These are phyloP conservation scores for Oropetium thomaeum DNA, from an alignment of 176 grass and related monocot species.

Conservation along the genomic window DNA sequence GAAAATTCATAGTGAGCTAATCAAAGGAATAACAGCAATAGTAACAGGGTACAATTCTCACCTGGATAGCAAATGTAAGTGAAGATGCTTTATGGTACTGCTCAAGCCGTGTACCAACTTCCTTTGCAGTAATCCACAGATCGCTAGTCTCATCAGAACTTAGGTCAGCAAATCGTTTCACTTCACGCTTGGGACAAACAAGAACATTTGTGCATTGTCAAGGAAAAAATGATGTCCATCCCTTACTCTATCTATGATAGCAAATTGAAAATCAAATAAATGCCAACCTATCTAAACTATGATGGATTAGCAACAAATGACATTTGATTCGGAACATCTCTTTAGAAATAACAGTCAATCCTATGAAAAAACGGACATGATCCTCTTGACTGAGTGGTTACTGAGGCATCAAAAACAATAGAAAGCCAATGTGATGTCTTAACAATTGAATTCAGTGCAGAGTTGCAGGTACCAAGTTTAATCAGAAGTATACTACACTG, in stretches of 20 bases:
- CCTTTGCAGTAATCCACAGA: slow-evolving; percentile 86
- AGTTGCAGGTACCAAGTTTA: too few relatives aligned
- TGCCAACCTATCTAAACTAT: neutral
- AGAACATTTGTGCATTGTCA: slow-evolving; percentile 80
- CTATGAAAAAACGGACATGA: neutral
- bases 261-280: neutral
- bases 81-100: slow-evolving; percentile 82
- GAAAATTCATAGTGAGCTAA: slow-evolving; percentile 12
- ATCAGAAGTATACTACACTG: neutral
- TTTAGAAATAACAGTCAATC: neutral
- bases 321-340: neutral
- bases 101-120: slow-evolving; percentile 68
- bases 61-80: slow-evolving; percentile 81
- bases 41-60: slow-evolving; percentile 23
- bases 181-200: slow-evolving; percentile 75
- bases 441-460: too few relatives aligned
- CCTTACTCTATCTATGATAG: neutral
- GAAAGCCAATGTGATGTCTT: neutral
- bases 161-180: slow-evolving; percentile 76
- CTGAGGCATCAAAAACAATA: neutral
- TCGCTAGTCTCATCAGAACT: slow-evolving; percentile 76
- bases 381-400: neutral
- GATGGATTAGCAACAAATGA: neutral
- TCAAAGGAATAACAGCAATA: neutral
- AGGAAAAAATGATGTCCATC: slow-evolving; percentile 34